A percentile compares a stretch with the other conserved stretches of the same genome.
These are phyloP conservation scores for Neonectria faginata DNA, from an alignment of 2,329 filamentous ascomycete genomes.

Conservation along the genomic window DNA sequence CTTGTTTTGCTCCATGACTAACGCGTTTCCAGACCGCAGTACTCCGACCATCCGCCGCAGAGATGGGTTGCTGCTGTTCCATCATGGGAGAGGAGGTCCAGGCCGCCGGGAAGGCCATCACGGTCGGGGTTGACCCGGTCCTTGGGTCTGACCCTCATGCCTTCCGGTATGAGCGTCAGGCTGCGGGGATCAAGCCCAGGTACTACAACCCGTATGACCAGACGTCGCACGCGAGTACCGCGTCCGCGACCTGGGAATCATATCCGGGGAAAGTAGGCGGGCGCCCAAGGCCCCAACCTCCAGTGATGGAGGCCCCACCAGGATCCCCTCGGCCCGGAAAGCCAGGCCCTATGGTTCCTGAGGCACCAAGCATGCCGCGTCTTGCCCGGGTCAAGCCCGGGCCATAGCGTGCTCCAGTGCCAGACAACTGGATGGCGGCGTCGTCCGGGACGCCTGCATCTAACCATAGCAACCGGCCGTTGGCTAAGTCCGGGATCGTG, in stretches of 20 bases:
- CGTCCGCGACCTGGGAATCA: constrained; percentile 19
- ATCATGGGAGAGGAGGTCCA: background rate
- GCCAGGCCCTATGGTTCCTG: background rate
- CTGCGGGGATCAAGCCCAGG: background rate
- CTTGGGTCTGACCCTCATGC: background rate
- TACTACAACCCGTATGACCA: constrained; percentile 13
- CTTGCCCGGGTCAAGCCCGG: background rate
- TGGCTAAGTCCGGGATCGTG: background rate
- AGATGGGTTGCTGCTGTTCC: background rate
- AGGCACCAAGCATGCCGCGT: background rate
- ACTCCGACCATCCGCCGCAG: background rate
- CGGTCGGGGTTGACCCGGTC: background rate
- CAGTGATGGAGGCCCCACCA: background rate
- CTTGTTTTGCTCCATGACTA: background rate
- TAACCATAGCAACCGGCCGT: background rate
- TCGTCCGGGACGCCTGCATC: background rate
- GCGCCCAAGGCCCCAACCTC: constrained; percentile 6
- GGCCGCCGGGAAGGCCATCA: background rate
- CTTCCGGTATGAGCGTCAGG: constrained; percentile 13
- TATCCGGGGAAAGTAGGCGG: constrained; percentile 15
- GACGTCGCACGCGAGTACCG: background rate
- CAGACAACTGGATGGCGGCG: background rate
- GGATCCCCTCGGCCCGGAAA: background rate
- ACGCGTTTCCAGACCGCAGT: background rate
- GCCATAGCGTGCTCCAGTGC: background rate